Percentiles rank a stretch among this genome's conserved stretches.
Evolutionary conservation across 352 stramenopile genomes (phyloP).

Genomic region (Phytophthora macrochlamydospora): DNA sequence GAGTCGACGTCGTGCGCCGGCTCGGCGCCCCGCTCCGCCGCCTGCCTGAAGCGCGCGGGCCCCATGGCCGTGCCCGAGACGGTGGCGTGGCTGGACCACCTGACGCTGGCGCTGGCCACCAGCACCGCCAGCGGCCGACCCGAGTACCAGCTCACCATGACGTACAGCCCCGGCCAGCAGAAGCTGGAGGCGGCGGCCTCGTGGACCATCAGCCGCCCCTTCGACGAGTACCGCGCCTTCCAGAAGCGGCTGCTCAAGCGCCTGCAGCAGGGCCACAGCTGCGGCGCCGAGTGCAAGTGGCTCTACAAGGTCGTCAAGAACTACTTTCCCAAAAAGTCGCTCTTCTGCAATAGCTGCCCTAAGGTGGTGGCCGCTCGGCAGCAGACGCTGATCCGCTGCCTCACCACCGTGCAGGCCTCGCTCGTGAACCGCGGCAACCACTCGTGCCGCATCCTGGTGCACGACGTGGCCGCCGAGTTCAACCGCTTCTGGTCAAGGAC

Average conservation of each 20-base stretch:
- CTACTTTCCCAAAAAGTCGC: conserved; percentile 63
- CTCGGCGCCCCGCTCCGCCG: conserved; percentile 27
- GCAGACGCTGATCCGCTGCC: conserved; percentile 43
- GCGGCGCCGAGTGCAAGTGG: conserved; percentile 66
- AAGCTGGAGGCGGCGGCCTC: conserved; percentile 30
- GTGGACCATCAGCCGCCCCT: conserved; percentile 43
- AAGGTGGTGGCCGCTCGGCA: conserved; percentile 36
- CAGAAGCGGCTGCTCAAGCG: conserved; percentile 50
- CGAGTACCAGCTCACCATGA: conserved; percentile 43
- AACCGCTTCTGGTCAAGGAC: conserved; percentile 41
- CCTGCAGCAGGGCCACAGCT: conserved; percentile 61
- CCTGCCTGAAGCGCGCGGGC: conserved; percentile 30
- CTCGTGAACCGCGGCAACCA: conserved; percentile 48
- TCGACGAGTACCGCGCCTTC: conserved; percentile 55
- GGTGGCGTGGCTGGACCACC: conserved; percentile 42
- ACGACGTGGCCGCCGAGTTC: conserved; percentile 38
- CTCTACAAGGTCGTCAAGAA: conserved; percentile 67
- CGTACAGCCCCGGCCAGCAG: conserved; percentile 23
- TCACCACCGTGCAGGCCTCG: conserved; percentile 41
- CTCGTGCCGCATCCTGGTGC: conserved; percentile 34
- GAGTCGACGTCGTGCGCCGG: conserved; percentile 16
- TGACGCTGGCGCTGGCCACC: conserved; percentile 33
- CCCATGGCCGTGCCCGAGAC: conserved; percentile 29
- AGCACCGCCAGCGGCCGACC: conserved; percentile 22
- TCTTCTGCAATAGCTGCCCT: conserved; percentile 44